Evolutionary conservation across 768 basidiomycete species (phyloP).

Genomic region (Mycena vitilis): DNA sequence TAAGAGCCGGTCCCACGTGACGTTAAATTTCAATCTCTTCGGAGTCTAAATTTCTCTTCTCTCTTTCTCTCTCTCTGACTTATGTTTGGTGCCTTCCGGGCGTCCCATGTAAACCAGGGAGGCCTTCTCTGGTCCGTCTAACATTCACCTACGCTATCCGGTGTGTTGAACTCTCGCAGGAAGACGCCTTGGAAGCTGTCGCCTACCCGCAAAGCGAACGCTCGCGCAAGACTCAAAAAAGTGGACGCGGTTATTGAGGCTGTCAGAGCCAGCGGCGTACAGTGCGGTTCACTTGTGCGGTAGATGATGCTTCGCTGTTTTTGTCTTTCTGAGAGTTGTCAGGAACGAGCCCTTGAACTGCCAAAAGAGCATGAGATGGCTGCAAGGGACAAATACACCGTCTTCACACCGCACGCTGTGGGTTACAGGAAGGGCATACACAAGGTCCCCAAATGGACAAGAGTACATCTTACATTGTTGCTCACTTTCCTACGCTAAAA

Average conservation of each 20-base stretch:
- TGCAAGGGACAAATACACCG: slow-evolving; percentile 94
- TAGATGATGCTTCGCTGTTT: background rate
- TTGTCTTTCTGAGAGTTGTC: slow-evolving; percentile 5
- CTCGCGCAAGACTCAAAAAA: slow-evolving; percentile 86
- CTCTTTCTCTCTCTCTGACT: slow-evolving; percentile 32
- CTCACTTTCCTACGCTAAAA: slow-evolving; percentile 14
- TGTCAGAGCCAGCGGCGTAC: slow-evolving; percentile 83
- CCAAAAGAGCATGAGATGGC: slow-evolving; percentile 96
- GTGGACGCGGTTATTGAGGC: slow-evolving; percentile 95
- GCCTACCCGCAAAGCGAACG: slow-evolving; percentile 91
- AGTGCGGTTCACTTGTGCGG: slow-evolving; percentile 77
- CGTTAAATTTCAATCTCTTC: too few relatives aligned
- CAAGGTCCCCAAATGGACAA: slow-evolving; percentile 97
- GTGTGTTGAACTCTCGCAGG: slow-evolving; percentile 60
- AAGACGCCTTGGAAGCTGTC: slow-evolving; percentile 96
- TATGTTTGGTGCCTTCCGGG: slow-evolving; percentile 92
- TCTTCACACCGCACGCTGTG: slow-evolving; percentile 74
- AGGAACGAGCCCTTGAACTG: slow-evolving; percentile 82
- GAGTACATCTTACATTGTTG: slow-evolving; percentile 63
- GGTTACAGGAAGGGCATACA: slow-evolving; percentile 96
- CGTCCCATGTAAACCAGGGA: slow-evolving; percentile 69
- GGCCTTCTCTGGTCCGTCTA: slow-evolving; percentile 86
- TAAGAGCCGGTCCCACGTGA: slow-evolving; percentile 15
- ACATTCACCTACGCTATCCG: background rate
- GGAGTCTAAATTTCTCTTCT: too few relatives aligned